A percentile compares a stretch with the other conserved stretches of the same genome.
These are phyloP conservation scores for Leishmania turanica DNA, from an alignment of 208 protist species.

Conservation along the genomic window DNA sequence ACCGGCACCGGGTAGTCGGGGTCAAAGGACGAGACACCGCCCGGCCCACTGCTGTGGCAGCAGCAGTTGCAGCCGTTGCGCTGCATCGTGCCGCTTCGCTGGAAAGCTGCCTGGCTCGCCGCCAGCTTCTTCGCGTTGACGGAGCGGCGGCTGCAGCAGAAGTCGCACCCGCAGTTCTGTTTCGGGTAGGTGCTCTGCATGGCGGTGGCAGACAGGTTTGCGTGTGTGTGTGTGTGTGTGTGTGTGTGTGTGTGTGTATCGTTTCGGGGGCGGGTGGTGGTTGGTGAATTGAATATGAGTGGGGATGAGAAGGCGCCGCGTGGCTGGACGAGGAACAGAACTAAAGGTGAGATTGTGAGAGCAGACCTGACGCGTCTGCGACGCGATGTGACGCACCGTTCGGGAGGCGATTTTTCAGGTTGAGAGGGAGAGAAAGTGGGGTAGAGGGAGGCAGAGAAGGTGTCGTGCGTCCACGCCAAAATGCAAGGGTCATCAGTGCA, in stretches of 20 bases:
- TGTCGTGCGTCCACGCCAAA: neutral
- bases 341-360: neutral
- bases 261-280: neutral
- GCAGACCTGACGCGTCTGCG: too few relatives aligned
- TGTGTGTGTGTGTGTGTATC: neutral
- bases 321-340: neutral
- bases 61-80: conserved; percentile 61
- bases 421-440: neutral
- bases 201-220: conserved; percentile 55
- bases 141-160: conserved; percentile 77
- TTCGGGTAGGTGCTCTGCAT: conserved; percentile 35
- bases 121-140: conserved; percentile 82
- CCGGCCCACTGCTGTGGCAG: conserved; percentile 39
- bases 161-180: conserved; percentile 90
- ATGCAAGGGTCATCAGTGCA: neutral
- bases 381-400: neutral
- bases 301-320: neutral
- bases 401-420: neutral
- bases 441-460: neutral
- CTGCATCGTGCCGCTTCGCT: conserved; percentile 33
- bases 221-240: neutral
- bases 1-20: conserved; percentile 74
- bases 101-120: conserved; percentile 40
- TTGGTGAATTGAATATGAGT: neutral
- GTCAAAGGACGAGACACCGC: conserved; percentile 49